Conservation (phyloP, 768 basidiomycete species). For the Suillus alpinus region DNA sequence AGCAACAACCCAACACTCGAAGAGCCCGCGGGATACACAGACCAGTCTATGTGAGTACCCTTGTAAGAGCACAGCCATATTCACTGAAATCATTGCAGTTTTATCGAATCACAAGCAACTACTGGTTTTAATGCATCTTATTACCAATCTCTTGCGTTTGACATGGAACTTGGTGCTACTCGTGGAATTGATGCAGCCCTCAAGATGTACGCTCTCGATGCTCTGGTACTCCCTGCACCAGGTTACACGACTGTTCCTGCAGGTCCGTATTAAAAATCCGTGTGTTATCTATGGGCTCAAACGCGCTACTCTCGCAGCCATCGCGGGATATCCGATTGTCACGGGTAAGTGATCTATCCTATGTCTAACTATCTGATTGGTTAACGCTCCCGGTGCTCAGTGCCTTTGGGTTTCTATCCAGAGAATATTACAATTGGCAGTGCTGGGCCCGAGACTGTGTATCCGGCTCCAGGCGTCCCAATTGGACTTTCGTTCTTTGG, state of each 20-base stretch:
- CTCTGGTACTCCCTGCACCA: conserved; percentile 44
- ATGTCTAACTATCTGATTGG: neutral
- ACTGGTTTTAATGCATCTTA: conserved; percentile 32
- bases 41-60: conserved; percentile 30
- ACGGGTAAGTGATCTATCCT: conserved; percentile 20
- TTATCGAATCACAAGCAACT: conserved; percentile 24
- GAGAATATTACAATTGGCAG: conserved; percentile 27
- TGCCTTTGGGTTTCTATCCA: conserved; percentile 40
- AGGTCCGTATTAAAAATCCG: conserved; percentile 11
- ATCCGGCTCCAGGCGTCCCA: conserved; percentile 38
- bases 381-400: conserved; percentile 7
- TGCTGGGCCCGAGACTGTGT: conserved; percentile 34
- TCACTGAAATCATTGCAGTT: conserved; percentile 6
- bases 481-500: conserved; percentile 43
- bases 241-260: conserved; percentile 19
- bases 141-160: conserved; percentile 42
- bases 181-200: conserved; percentile 55
- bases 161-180: conserved; percentile 47
- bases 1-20: conserved; percentile 49
- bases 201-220: conserved; percentile 43
- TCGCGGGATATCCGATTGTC: conserved; percentile 35
- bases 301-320: conserved; percentile 15
- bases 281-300: neutral
- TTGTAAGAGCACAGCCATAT: conserved; percentile 8
- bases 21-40: conserved; percentile 31